Evolutionary conservation across 441 rosid genomes (phyloP).

Genomic region (Pelargonium exstipulatum): DNA sequence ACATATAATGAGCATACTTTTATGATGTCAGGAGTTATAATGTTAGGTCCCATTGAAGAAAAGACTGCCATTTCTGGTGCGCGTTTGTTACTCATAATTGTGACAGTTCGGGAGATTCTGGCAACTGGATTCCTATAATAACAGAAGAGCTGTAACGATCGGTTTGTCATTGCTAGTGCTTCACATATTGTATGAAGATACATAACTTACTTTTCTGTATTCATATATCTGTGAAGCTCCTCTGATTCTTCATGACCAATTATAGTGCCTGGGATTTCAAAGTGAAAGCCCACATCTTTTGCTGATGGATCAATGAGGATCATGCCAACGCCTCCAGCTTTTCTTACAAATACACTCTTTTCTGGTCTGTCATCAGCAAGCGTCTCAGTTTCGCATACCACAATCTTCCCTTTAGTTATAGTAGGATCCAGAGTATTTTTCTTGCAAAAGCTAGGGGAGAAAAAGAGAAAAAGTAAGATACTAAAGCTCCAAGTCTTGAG

Average conservation of each 20-base stretch:
- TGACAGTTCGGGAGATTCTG: constrained; percentile 32
- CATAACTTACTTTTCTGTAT: constrained; percentile 29
- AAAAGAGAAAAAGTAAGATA: neutral
- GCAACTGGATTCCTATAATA: constrained; percentile 34
- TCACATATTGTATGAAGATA: neutral
- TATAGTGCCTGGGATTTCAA: constrained; percentile 32
- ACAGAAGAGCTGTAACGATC: neutral
- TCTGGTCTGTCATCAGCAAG: constrained; percentile 23
- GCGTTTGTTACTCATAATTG: constrained; percentile 32
- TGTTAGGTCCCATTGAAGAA: constrained; percentile 47
- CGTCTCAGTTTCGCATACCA: constrained; percentile 34
- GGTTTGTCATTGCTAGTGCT: neutral
- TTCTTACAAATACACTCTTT: constrained; percentile 29
- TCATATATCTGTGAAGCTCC: constrained; percentile 36
- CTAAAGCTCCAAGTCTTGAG: neutral
- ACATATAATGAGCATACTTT: constrained; percentile 26
- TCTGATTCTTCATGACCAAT: constrained; percentile 36
- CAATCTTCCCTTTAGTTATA: constrained; percentile 41
- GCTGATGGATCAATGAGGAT: constrained; percentile 33
- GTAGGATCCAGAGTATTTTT: constrained; percentile 34
- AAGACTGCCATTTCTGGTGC: constrained; percentile 41
- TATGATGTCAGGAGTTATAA: constrained; percentile 38
- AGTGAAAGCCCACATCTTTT: constrained; percentile 37
- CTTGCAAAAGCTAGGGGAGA: constrained; percentile 42
- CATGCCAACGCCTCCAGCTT: constrained; percentile 46